These are phyloP conservation scores for Groenewaldozyma auringiensis DNA, from an alignment of 1,139 yeast genomes.

Conservation along the genomic window DNA sequence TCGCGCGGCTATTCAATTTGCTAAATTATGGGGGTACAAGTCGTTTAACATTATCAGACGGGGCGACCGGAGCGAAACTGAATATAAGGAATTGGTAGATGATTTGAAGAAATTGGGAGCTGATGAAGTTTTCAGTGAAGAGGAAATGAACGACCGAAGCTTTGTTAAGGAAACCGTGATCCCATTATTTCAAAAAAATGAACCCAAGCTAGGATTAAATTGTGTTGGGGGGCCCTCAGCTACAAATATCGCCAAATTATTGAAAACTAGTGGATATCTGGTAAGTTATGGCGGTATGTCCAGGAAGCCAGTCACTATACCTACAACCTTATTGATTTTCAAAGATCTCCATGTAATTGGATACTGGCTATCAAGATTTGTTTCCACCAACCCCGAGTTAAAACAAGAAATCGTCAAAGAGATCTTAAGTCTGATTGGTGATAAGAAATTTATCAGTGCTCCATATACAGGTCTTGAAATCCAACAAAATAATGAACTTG, in stretches of 20 bases:
- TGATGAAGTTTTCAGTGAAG: constrained; percentile 82
- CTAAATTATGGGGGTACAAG: constrained; percentile 65
- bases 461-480: constrained; percentile 41
- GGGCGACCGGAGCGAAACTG: constrained; percentile 39
- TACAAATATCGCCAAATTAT: constrained; percentile 72
- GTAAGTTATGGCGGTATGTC: constrained; percentile 98
- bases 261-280: constrained; percentile 59
- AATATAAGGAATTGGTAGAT: constrained; percentile 54
- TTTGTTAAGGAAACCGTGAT: constrained; percentile 60
- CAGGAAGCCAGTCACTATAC: constrained; percentile 81
- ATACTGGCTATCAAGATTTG: constrained; percentile 85
- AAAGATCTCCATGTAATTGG: constrained; percentile 82
- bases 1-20: constrained; percentile 86
- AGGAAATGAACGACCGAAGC: constrained; percentile 62
- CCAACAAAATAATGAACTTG: not conserved
- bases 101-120: constrained; percentile 68
- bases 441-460: constrained; percentile 53
- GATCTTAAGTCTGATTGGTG: constrained; percentile 57
- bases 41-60: constrained; percentile 85
- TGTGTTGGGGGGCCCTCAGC: constrained; percentile 90
- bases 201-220: constrained; percentile 70
- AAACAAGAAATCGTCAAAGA: constrained; percentile 54
- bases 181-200: constrained; percentile 22
- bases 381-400: constrained; percentile 53
- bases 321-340: constrained; percentile 83